phyloP scores from a whole-genome alignment of 192 early-diverging fungal species.

The Coemansia sp. region DNA sequence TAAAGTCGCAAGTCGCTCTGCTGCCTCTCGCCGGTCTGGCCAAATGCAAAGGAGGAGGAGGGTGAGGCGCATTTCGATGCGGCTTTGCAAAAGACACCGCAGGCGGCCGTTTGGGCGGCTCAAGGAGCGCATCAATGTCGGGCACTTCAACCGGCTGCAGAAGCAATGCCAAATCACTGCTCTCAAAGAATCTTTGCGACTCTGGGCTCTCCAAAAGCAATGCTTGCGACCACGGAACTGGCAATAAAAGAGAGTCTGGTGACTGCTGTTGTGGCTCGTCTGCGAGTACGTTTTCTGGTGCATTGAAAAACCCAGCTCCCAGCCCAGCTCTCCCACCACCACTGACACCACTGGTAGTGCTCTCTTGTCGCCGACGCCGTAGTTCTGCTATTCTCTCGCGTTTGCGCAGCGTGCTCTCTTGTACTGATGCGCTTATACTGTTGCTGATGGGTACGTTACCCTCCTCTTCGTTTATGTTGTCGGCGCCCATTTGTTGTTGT shows the following conservation, averaged over 20 bases:
- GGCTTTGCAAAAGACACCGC: neutral
- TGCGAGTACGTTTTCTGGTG: neutral
- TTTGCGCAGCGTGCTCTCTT: conserved; percentile 32
- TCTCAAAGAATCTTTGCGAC: conserved; percentile 39
- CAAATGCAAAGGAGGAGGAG: neutral
- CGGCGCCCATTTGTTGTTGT: no score
- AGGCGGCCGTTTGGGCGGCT: conserved; percentile 12
- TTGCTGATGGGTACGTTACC: neutral
- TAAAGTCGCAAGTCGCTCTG: conserved; percentile 29
- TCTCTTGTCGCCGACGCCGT: conserved; percentile 25
- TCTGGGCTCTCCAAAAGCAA: conserved; percentile 2
- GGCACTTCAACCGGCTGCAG: conserved; percentile 27
- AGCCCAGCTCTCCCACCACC: neutral
- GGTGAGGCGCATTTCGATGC: neutral
- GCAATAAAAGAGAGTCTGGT: no score
- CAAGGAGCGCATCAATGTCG: conserved; percentile 1
- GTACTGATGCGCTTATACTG: conserved; percentile 11
- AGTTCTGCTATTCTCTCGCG: conserved; percentile 47
- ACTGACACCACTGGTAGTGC: neutral
- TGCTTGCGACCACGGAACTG: neutral
- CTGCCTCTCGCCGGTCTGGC: conserved; percentile 12
- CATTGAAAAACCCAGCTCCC: neutral
- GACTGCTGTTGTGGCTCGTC: neutral
- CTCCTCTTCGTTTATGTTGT: neutral
- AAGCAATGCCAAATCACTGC: conserved; percentile 34